Conservation (phyloP, 306 rosid species). For the Leucaena leucocephala region DNA sequence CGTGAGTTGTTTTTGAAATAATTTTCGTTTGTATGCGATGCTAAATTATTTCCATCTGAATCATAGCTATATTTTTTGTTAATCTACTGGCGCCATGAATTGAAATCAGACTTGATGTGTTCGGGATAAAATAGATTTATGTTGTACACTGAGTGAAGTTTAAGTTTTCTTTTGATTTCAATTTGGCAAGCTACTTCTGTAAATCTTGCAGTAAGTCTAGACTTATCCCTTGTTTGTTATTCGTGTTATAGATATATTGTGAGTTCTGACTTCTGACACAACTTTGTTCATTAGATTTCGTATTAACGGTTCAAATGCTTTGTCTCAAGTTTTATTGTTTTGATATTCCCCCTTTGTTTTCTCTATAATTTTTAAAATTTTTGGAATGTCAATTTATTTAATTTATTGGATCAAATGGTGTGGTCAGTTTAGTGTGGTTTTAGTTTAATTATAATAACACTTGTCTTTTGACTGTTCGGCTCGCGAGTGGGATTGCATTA, state of each 20-base stretch:
- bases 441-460: too few species aligned
- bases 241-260: background rate
- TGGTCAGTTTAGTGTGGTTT: too few species aligned
- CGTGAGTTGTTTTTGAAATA: background rate
- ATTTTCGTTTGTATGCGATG: background rate
- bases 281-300: background rate
- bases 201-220: background rate
- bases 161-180: background rate
- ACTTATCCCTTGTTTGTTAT: background rate
- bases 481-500: too few species aligned
- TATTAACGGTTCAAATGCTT: too few species aligned
- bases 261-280: too few species aligned
- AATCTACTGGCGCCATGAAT: background rate
- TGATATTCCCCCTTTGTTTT: too few species aligned
- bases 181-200: background rate
- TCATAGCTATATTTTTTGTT: background rate
- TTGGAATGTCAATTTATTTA: too few species aligned
- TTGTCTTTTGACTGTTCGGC: too few species aligned
- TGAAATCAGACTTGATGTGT: background rate
- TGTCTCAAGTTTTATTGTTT: too few species aligned
- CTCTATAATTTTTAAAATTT: too few species aligned
- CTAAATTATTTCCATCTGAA: background rate
- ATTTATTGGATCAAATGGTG: too few species aligned
- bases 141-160: background rate
- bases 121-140: background rate